phyloP scores from a whole-genome alignment of 768 basidiomycete genomes.

The Kwoniella botswanensis region DNA sequence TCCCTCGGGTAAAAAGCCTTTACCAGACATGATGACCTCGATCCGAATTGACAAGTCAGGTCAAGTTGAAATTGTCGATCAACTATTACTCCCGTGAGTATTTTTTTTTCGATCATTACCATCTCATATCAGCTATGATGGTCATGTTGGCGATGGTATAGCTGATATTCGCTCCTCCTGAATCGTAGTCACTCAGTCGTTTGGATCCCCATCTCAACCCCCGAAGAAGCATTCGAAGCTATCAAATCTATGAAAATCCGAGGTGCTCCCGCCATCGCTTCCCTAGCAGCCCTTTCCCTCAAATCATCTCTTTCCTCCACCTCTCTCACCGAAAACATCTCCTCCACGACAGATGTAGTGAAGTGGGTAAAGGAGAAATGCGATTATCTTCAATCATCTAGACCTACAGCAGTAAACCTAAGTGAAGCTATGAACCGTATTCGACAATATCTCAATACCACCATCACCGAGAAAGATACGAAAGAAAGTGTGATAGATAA shows the following conservation, averaged over 20 bases:
- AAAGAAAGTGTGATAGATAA: conserved; percentile 61
- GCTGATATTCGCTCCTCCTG: background rate
- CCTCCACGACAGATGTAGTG: conserved; percentile 61
- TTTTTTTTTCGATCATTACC: background rate
- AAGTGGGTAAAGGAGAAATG: conserved; percentile 61
- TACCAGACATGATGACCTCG: conserved; percentile 59
- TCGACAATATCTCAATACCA: conserved; percentile 55
- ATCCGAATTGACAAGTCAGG: conserved; percentile 60
- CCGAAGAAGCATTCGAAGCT: conserved; percentile 86
- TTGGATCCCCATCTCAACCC: conserved; percentile 64
- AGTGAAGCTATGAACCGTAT: conserved; percentile 81
- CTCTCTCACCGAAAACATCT: conserved; percentile 49
- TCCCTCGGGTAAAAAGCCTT: conserved; percentile 49
- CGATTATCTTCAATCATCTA: conserved; percentile 76
- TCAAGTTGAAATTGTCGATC: conserved; percentile 84
- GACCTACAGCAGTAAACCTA: conserved; percentile 97
- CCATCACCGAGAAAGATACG: conserved; percentile 59
- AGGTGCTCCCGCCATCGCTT: conserved; percentile 93
- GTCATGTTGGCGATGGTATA: no score
- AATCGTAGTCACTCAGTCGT: conserved; percentile 58
- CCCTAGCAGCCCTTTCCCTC: conserved; percentile 81
- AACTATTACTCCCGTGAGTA: conserved; percentile 74
- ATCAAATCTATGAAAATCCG: conserved; percentile 94
- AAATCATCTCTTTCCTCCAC: conserved; percentile 69
- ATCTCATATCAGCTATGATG: background rate